A percentile compares a stretch with the other conserved stretches of the same genome.
Evolutionary conservation across 2,329 filamentous ascomycete genomes (phyloP).

Genomic region (Cadophora sp.): DNA sequence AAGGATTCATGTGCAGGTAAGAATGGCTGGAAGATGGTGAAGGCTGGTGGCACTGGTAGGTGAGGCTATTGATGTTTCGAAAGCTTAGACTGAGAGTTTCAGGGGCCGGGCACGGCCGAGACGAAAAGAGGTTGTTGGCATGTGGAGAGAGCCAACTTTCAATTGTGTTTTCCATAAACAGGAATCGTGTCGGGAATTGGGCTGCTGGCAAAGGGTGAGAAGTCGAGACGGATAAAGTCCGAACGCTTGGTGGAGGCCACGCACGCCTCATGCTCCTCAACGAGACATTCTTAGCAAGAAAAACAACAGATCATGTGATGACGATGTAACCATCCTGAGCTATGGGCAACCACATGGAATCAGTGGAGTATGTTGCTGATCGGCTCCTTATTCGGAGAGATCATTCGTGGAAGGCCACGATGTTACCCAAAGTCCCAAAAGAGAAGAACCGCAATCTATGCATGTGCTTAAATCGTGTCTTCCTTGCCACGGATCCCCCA

Average conservation of each 20-base stretch:
- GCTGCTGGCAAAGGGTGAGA: background rate
- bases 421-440: slow-evolving; percentile 1
- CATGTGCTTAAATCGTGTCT: slow-evolving; percentile 12
- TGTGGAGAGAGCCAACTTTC: background rate
- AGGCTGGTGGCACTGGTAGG: slow-evolving; percentile 8
- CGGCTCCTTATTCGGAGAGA: slow-evolving; percentile 3
- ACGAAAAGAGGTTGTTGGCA: slow-evolving; percentile 7
- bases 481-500: slow-evolving; percentile 22
- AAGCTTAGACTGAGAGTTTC: slow-evolving; percentile 32
- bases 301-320: slow-evolving; percentile 17
- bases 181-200: background rate
- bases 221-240: slow-evolving; percentile 18
- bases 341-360: background rate
- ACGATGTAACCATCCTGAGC: background rate
- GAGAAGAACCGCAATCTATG: slow-evolving; percentile 12
- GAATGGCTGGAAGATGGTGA: slow-evolving; percentile 2
- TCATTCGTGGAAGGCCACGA: slow-evolving; percentile 6
- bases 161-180: background rate
- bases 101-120: slow-evolving; percentile 27
- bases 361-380: slow-evolving; percentile 8
- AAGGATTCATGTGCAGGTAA: background rate
- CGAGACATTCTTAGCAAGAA: slow-evolving; percentile 17
- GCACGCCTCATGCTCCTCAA: background rate
- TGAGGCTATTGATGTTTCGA: slow-evolving; percentile 38
- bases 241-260: background rate